Evolutionary conservation across 176 grass and related monocot genomes (phyloP), one percentile per base, ranked within the genome.

Genomic region (Cymbopogon citratus): DNA sequence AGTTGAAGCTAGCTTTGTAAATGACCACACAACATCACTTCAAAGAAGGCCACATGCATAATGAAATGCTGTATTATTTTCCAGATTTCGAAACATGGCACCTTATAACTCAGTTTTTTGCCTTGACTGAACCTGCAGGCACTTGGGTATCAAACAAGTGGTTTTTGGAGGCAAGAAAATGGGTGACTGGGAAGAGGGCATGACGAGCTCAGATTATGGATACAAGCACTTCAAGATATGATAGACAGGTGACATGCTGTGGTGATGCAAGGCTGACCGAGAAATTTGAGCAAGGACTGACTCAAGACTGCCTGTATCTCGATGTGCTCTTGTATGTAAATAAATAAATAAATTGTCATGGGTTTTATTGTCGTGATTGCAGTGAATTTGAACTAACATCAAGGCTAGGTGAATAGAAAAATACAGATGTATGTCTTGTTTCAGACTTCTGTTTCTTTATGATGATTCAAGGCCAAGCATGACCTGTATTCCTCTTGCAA

Each of bases 121-220:
- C 12, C 35, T 81, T 61, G 45, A 63, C 73, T 67, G 39, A 51
- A 66, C 73, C 5, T 77, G 41, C 88, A 98, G 92, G 36, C 85
- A 92, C 66, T 69, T 94, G 86, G 95, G 95, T 14, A 94, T 92
- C 56, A 91, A 98, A 81, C 95, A 91, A 71, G 92, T 92, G 74
- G 72, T 98, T 70, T 92, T 92, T 80, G 92, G 92, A 10, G 88
- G 95, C 34, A 88, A 75, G 69, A 83, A 83, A 26, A 86, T 91
- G 73, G 95, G 90, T 15, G 92, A 94, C 78, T 94, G 84, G 88
- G 95, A 92, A 87, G 95, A 98, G 52, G 90, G 95, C 86, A 94
- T 94, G 88, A 94, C 84, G 23, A 94, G 73, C 70, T 51, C 92
- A 5, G 87, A 91, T 68, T 83, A 85, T 73, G 95, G 90, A 79